phyloP scores from a whole-genome alignment of 1,139 yeast species.

The Pichia sp. region DNA sequence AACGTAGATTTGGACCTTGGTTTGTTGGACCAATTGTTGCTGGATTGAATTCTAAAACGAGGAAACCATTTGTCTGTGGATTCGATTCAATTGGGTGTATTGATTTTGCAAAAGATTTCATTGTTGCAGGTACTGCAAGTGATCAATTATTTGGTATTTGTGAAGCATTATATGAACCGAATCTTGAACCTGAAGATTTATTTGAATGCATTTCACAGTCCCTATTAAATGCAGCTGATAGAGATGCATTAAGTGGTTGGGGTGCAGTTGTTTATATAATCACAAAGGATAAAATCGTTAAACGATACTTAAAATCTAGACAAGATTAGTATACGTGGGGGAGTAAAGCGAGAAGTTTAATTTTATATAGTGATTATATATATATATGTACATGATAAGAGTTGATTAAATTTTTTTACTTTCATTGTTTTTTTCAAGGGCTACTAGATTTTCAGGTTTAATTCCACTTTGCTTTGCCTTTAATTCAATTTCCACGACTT shows the following conservation, averaged over 20 bases:
- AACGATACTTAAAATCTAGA: constrained; percentile 83
- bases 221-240: constrained; percentile 86
- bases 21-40: constrained; percentile 97
- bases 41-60: constrained; percentile 76
- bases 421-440: background rate
- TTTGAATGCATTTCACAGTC: constrained; percentile 97
- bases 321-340: constrained; percentile 53
- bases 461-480: background rate
- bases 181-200: constrained; percentile 87
- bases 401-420: too few species aligned
- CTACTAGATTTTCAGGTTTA: too few species aligned
- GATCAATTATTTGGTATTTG: constrained; percentile 98
- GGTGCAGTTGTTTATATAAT: constrained; percentile 93
- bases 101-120: constrained; percentile 90
- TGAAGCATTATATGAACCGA: constrained; percentile 92
- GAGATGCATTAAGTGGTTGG: constrained; percentile 98
- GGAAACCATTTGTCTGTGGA: constrained; percentile 87
- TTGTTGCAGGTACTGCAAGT: constrained; percentile 94
- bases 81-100: constrained; percentile 96
- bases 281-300: constrained; percentile 85
- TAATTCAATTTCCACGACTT: constrained; percentile 47
- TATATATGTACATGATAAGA: background rate
- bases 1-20: constrained; percentile 92
- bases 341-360: background rate
- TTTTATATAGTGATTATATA: background rate